These are phyloP conservation scores for Tulasnella sp. DNA, from an alignment of 768 basidiomycete species.

Conservation along the genomic window DNA sequence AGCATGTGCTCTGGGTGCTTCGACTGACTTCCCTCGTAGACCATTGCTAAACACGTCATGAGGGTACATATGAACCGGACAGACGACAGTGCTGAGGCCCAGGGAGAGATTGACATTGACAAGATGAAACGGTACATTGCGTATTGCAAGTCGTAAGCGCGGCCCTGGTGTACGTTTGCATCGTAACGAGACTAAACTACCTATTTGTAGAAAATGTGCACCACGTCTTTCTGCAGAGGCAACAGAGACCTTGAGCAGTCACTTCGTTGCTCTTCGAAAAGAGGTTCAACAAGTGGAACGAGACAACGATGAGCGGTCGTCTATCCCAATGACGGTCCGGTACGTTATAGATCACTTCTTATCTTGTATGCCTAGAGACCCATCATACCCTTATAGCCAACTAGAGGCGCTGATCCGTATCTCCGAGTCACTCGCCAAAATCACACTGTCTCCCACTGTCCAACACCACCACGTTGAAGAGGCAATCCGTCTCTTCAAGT, in stretches of 20 bases:
- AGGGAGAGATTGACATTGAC: conserved; percentile 90
- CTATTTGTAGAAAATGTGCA: conserved; percentile 73
- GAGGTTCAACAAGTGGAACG: conserved; percentile 92
- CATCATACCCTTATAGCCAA: conserved; percentile 43
- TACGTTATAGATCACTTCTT: conserved; percentile 32
- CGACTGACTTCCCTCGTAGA: conserved; percentile 37
- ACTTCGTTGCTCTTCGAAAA: conserved; percentile 86
- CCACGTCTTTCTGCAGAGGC: conserved; percentile 88
- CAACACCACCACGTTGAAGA: conserved; percentile 93
- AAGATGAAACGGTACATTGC: conserved; percentile 98
- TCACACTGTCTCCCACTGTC: conserved; percentile 78
- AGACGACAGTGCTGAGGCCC: conserved; percentile 49
- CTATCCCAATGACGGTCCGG: conserved; percentile 97
- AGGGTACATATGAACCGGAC: conserved; percentile 96
- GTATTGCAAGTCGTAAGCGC: conserved; percentile 79
- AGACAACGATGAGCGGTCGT: conserved; percentile 94
- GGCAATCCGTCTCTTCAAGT: conserved; percentile 95
- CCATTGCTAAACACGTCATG: conserved; percentile 96
- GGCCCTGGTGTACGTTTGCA: too few species aligned
- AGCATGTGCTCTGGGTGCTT: not conserved
- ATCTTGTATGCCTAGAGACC: not conserved
- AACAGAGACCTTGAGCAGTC: conserved; percentile 90
- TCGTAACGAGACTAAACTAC: too few species aligned
- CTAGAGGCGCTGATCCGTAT: conserved; percentile 98
- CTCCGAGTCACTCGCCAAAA: conserved; percentile 91